phyloP scores from a whole-genome alignment of 305 asterid genomes.

The Solanum chacoense region DNA sequence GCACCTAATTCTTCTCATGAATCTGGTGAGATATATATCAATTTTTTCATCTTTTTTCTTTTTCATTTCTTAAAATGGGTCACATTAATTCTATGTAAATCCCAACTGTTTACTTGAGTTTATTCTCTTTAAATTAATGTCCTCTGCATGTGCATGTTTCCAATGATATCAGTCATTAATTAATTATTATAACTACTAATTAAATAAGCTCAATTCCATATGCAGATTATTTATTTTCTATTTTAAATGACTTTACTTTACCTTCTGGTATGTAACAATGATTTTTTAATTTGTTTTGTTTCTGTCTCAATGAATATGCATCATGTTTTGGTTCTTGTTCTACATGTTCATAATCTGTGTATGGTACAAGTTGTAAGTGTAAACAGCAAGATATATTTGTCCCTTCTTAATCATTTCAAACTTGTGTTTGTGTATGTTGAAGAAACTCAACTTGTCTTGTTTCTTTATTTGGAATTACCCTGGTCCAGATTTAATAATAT shows the following conservation, averaged over 20 bases:
- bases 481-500: not conserved
- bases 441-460: not conserved
- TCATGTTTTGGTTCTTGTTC: not conserved
- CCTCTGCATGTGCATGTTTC: slow-evolving; percentile 60
- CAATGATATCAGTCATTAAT: slow-evolving; percentile 23
- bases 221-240: slow-evolving; percentile 3
- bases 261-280: not conserved
- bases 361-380: not conserved
- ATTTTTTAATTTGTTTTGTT: not conserved
- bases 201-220: slow-evolving; percentile 15
- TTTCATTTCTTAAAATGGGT: not conserved
- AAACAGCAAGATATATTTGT: not conserved
- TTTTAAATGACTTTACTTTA: no score
- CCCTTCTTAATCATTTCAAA: not conserved
- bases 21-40: slow-evolving; percentile 31
- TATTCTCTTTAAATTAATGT: not conserved
- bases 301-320: not conserved
- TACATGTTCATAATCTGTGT: not conserved
- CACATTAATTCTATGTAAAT: slow-evolving; percentile 19
- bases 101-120: slow-evolving; percentile 2
- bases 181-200: slow-evolving; percentile 3
- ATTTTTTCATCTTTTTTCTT: not conserved
- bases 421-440: not conserved
- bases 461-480: not conserved
- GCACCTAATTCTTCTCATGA: slow-evolving; percentile 28